phyloP scores from a whole-genome alignment of 2,329 filamentous ascomycete species.

The Colletotrichum cordylinicola region DNA sequence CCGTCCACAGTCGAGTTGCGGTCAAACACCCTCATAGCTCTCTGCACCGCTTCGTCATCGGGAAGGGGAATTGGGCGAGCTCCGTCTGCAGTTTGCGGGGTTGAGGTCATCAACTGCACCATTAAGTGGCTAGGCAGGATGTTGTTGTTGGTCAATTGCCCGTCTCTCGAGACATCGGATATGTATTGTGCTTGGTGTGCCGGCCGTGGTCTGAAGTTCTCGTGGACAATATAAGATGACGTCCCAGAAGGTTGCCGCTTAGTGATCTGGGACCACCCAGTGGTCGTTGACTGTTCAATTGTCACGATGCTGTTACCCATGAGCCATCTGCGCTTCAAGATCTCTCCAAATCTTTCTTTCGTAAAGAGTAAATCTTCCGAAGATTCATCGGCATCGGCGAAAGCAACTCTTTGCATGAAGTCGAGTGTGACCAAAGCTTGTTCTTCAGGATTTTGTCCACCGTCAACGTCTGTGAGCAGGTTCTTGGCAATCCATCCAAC shows the following conservation, averaged over 20 bases:
- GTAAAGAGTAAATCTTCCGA: conserved; percentile 70
- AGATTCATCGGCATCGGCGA: conserved; percentile 84
- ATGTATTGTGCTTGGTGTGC: conserved; percentile 58
- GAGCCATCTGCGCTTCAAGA: conserved; percentile 73
- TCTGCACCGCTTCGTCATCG: conserved; percentile 68
- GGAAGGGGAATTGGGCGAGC: conserved; percentile 79
- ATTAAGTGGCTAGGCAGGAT: conserved; percentile 78
- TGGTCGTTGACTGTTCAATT: conserved; percentile 71
- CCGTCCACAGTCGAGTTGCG: conserved; percentile 89
- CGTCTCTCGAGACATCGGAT: conserved; percentile 54
- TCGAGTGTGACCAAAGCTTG: conserved; percentile 94
- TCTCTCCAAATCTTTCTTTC: conserved; percentile 67
- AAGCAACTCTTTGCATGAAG: conserved; percentile 90
- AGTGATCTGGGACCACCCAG: conserved; percentile 73
- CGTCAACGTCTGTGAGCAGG: conserved; percentile 79
- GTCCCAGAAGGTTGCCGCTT: conserved; percentile 75
- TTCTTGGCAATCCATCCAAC: conserved; percentile 91
- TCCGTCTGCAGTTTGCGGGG: conserved; percentile 62
- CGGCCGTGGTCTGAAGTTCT: conserved; percentile 64
- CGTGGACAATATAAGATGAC: conserved; percentile 63
- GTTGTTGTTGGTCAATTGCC: conserved; percentile 59
- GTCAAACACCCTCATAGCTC: conserved; percentile 84
- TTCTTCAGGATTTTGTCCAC: conserved; percentile 81
- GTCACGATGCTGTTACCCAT: conserved; percentile 77
- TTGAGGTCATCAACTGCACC: conserved; percentile 70